phyloP scores from a whole-genome alignment of 1,139 yeast genomes.

The Saccharomyces hybrid region DNA sequence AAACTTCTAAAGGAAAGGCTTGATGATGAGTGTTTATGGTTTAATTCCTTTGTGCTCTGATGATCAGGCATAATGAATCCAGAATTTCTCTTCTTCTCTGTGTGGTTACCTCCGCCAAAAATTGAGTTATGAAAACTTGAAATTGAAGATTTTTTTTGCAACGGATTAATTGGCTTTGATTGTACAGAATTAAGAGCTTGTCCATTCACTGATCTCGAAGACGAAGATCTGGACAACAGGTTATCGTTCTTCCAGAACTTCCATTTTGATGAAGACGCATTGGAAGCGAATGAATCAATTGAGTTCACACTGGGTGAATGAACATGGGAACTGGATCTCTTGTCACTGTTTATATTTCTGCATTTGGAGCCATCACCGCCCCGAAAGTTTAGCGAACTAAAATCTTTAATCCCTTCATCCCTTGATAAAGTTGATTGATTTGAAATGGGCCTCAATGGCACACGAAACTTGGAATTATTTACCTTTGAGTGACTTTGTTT shows the following conservation, averaged over 20 bases:
- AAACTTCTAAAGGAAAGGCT: slow-evolving; percentile 10
- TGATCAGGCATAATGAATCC: not conserved
- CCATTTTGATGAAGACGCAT: slow-evolving; percentile 22
- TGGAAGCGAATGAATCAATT: not conserved
- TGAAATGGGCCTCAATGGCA: not conserved
- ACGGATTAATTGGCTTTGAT: slow-evolving; percentile 4
- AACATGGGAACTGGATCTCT: not conserved
- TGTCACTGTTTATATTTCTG: not conserved
- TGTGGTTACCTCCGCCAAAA: slow-evolving; percentile 4
- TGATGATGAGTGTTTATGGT: not conserved
- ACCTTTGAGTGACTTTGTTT: not conserved
- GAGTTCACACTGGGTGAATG: not conserved
- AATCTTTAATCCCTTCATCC: not conserved
- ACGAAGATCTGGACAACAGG: not conserved
- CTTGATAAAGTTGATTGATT: not conserved
- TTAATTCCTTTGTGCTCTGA: slow-evolving; percentile 10
- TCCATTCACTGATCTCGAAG: not conserved
- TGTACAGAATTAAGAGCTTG: not conserved
- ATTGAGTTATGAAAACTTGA: slow-evolving; percentile 22
- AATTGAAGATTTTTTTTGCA: slow-evolving; percentile 18
- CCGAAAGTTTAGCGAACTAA: not conserved
- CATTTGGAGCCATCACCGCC: not conserved
- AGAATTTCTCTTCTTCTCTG: slow-evolving; percentile 6
- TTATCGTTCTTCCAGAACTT: slow-evolving; percentile 30
- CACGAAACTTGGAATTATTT: not conserved